Percentiles rank a stretch among this genome's conserved stretches.
Conservation (phyloP, 495 filamentous ascomycete species). For the Beverwykella pulmonaria region DNA sequence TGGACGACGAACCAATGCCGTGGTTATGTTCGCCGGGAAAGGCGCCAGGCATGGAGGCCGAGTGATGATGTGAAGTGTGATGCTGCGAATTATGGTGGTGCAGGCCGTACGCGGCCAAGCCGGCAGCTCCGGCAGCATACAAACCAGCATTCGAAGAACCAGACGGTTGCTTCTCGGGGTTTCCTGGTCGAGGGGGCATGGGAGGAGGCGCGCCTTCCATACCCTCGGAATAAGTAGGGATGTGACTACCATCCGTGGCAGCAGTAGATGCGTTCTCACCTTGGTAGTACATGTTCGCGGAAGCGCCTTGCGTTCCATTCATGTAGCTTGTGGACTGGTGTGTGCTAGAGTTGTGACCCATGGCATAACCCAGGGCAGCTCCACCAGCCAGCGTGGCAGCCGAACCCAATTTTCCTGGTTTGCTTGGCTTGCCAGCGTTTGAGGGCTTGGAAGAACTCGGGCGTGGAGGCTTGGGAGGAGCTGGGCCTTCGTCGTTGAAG, state of each 20-base stretch:
- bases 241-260: constrained; percentile 30
- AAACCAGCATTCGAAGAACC: constrained; percentile 48
- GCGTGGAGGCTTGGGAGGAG: constrained; percentile 36
- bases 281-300: constrained; percentile 33
- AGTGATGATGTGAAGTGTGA: constrained; percentile 51
- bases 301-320: constrained; percentile 17
- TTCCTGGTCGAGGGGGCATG: constrained; percentile 34
- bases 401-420: constrained; percentile 29
- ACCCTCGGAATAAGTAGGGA: constrained; percentile 22
- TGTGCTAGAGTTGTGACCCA: constrained; percentile 31
- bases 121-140: constrained; percentile 55
- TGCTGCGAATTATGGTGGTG: constrained; percentile 48
- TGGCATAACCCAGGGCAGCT: constrained; percentile 41
- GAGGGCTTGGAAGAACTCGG: constrained; percentile 18
- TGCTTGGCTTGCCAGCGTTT: constrained; percentile 24
- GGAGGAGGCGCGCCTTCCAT: constrained; percentile 25
- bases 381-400: constrained; percentile 35
- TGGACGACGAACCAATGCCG: constrained; percentile 11
- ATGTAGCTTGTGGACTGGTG: constrained; percentile 19
- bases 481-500: constrained; percentile 18
- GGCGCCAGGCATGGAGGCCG: constrained; percentile 31
- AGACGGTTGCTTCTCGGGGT: constrained; percentile 35
- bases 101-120: constrained; percentile 50
- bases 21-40: constrained; percentile 20
- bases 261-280: constrained; percentile 18